Base-by-base conservation (phyloP, 345 rosid genomes). In the Capsella bursapastoris region DNA sequence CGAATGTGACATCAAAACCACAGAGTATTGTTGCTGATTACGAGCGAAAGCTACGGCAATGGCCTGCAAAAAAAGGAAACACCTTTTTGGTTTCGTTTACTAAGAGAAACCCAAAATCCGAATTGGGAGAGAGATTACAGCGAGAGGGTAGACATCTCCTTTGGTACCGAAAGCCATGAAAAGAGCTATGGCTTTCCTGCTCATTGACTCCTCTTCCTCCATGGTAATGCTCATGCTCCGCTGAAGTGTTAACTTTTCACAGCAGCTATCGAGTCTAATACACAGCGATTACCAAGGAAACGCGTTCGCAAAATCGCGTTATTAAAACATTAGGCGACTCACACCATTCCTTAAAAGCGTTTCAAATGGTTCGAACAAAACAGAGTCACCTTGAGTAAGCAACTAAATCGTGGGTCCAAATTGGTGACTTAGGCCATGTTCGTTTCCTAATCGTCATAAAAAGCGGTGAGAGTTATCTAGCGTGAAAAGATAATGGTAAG, bases 111-210 rank as follows among this genome's bases (percentile, higher is more conserved):
- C 7, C 57, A 29, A 32, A 70, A 29, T 14, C 8, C 3, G 3
- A 66, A 61, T 35, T 6, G 45, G 45, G 27, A 56, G 59, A 43
- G 50, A 57, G 41, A 64, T 68, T 84, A 92, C 98, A 50, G 96
- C 90, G 28, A 89, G 78, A 37, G 98, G 96, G 71, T 83, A 82
- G 12, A 87, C 92, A 82, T 90, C 98, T 60, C 96, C 97, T 80
- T 86, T 81, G 65, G 96, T 90, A 14, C 98, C 97, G 14, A 93
- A 93, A 70, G 92, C 93, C 86, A 93, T 88, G 85, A 90, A 89
- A 29, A 85, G 78, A 40, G 93, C 97, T 15, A 83, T 68, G 8
- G 86, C 79, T 64, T 69, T 80, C 60, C 79, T 81, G 64, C 85
- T 78, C 84, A 51, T 67, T 32, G 61, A 37, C 41, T 37, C 47